phyloP scores from a whole-genome alignment of 2,329 filamentous ascomycete species.

The Karstenula rhodostoma region DNA sequence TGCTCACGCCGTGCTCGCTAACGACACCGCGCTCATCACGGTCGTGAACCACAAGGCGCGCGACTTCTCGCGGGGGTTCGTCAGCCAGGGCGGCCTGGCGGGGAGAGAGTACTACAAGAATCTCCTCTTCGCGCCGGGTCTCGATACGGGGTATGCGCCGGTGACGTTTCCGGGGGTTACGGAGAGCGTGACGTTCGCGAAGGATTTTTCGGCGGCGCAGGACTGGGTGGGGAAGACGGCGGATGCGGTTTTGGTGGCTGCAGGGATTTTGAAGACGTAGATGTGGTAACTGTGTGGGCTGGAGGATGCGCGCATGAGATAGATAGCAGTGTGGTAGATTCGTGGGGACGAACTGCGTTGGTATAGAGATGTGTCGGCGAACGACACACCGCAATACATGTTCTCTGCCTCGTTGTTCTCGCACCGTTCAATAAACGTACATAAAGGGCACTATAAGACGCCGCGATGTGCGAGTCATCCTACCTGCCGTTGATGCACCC shows the following conservation, averaged over 20 bases:
- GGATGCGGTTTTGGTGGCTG: constrained; percentile 41
- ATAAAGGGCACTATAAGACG: too few species aligned
- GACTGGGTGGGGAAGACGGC: constrained; percentile 48
- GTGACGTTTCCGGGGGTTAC: constrained; percentile 51
- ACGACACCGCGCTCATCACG: constrained; percentile 39
- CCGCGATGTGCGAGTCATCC: too few species aligned
- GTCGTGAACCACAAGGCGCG: constrained; percentile 56
- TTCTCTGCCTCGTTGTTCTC: too few species aligned
- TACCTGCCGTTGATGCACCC: too few species aligned
- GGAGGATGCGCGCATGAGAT: too few species aligned
- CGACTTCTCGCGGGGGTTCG: constrained; percentile 57
- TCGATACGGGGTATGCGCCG: constrained; percentile 51
- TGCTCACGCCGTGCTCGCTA: constrained; percentile 35
- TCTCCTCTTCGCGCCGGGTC: constrained; percentile 57
- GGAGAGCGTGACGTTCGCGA: constrained; percentile 46
- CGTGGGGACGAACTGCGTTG: too few species aligned
- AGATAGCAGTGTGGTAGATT: too few species aligned
- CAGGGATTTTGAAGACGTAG: constrained; percentile 44
- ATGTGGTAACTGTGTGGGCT: too few species aligned
- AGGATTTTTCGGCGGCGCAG: constrained; percentile 38
- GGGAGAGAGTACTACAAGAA: constrained; percentile 57
- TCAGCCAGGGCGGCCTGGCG: constrained; percentile 56
- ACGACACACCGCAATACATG: too few species aligned
- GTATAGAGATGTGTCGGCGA: too few species aligned
- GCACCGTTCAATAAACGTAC: too few species aligned